Conservation (phyloP, 148 eudicot species). For the Vaccinium vitisidaea region DNA sequence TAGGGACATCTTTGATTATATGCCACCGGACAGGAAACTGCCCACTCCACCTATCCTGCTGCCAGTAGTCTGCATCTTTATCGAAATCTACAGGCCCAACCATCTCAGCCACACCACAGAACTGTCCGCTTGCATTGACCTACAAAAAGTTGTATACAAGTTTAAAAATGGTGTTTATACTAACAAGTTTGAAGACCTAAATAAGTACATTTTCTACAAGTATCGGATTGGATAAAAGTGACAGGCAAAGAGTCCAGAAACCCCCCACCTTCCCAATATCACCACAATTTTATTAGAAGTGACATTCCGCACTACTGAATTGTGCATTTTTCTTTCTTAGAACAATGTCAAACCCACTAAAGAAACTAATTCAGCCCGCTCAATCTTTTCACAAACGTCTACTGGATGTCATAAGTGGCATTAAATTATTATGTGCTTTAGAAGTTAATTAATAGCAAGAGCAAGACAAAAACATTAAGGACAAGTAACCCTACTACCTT, state of each 20-base stretch:
- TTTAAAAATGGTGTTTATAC: not conserved
- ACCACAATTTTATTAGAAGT: not conserved
- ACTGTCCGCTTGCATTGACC: conserved; percentile 99
- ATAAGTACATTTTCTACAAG: not conserved
- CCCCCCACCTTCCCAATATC: not conserved
- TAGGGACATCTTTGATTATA: conserved; percentile 87
- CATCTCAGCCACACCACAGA: conserved; percentile 98
- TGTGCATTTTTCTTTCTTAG: not conserved
- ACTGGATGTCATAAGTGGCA: not conserved
- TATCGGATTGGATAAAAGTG: not conserved
- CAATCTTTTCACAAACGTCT: not conserved
- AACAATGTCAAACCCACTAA: not conserved
- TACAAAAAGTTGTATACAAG: conserved; percentile 22
- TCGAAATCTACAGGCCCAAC: conserved; percentile 84
- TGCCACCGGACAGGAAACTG: conserved; percentile 90
- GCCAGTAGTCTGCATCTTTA: conserved; percentile 90
- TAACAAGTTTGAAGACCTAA: not conserved
- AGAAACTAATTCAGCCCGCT: not conserved
- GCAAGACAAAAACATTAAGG: not conserved
- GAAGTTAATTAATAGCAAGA: not conserved
- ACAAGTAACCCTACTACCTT: not conserved
- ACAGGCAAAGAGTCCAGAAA: not conserved
- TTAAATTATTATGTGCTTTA: not conserved
- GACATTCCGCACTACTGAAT: not conserved
- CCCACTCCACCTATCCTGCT: conserved; percentile 98